phyloP scores from a whole-genome alignment of 73 alveolate species.

The Paramecium sonneborni region DNA sequence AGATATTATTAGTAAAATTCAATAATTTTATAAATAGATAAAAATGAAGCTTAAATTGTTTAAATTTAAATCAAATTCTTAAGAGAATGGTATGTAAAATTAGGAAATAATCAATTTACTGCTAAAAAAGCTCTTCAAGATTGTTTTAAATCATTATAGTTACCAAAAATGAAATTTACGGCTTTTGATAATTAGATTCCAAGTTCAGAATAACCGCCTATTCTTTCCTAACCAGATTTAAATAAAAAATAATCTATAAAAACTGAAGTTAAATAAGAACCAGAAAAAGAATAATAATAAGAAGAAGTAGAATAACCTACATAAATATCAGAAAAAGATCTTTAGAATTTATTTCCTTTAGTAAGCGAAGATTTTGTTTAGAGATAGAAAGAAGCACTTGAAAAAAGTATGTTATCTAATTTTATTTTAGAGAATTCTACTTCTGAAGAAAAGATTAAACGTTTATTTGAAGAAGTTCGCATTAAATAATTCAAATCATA shows the following conservation, averaged over 20 bases:
- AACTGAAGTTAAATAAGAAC: neutral
- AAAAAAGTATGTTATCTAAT: neutral
- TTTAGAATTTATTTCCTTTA: slow-evolving; percentile 11
- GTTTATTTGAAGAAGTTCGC: slow-evolving; percentile 18
- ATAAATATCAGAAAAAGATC: neutral
- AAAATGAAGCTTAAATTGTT: neutral
- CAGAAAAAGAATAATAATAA: neutral
- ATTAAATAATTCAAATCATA: neutral
- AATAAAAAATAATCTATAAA: neutral
- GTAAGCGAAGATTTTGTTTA: slow-evolving; percentile 31
- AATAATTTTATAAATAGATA: neutral
- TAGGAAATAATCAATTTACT: neutral
- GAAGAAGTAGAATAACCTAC: neutral
- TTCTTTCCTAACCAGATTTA: neutral
- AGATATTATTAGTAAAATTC: neutral
- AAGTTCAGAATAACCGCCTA: neutral
- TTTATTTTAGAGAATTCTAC: neutral
- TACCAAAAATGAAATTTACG: neutral
- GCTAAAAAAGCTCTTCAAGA: neutral
- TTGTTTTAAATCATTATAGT: neutral
- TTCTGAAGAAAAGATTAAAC: slow-evolving; percentile 22
- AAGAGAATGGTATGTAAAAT: neutral
- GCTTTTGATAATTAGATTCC: neutral
- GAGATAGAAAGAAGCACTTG: neutral
- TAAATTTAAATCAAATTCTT: neutral